These are phyloP conservation scores for Penicillium concentricum DNA, from an alignment of 2,329 filamentous ascomycete species.

Conservation along the genomic window DNA sequence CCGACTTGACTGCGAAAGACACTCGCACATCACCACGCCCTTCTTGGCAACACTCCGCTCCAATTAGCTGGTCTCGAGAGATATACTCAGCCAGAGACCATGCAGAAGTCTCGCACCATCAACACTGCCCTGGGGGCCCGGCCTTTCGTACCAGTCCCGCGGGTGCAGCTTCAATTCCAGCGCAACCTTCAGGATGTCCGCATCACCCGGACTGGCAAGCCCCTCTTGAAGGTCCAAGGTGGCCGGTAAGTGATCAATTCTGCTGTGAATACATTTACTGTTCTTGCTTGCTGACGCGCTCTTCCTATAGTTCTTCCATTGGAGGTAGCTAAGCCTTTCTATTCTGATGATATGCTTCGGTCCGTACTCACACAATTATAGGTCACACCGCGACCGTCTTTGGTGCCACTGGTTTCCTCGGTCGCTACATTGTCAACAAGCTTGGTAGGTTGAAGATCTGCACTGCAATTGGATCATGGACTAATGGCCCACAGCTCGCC, in stretches of 20 bases:
- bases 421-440: constrained; percentile 95
- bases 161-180: constrained; percentile 43
- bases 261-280: neutral
- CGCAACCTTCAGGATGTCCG: constrained; percentile 72
- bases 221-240: constrained; percentile 82
- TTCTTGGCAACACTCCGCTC: constrained; percentile 25
- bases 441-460: constrained; percentile 59
- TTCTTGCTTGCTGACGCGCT: constrained; percentile 23
- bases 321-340: constrained; percentile 62
- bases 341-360: constrained; percentile 16
- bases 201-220: constrained; percentile 95
- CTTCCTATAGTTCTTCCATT: constrained; percentile 66
- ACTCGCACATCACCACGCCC: constrained; percentile 27
- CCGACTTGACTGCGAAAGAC: constrained; percentile 30
- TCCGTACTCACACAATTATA: constrained; percentile 42
- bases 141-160: constrained; percentile 37
- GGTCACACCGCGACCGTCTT: constrained; percentile 97
- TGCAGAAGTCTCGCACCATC: constrained; percentile 48
- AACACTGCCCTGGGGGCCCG: constrained; percentile 43
- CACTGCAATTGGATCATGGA: constrained; percentile 3
- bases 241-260: constrained; percentile 67
- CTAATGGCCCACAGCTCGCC: constrained; percentile 62
- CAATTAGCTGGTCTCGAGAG: constrained; percentile 28
- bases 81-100: constrained; percentile 37
- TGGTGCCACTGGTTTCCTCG: constrained; percentile 91